Evolutionary conservation across 371 early-diverging fungal genomes (phyloP), one percentile per base, ranked within the genome.

Genomic region (Rhizomucor miehei): DNA sequence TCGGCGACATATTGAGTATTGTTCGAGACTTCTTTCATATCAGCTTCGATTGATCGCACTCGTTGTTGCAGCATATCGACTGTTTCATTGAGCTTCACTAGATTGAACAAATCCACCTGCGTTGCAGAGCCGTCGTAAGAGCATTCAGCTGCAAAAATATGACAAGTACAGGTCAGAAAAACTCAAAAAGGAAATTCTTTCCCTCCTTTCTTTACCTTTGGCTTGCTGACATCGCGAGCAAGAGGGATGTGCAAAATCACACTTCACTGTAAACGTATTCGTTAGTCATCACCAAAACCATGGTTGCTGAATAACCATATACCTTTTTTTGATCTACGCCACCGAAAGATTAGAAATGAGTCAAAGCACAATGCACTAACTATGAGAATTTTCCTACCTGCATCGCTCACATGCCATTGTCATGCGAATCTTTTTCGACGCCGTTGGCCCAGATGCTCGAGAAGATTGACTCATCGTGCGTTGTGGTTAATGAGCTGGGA

Each of bases 401-500:
- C 78, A 78, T 23, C 78, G 67, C 25, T 78, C 78, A 59, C 78
- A 78, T 13, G 78, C 78, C 71, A 78, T 67, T 29, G 78, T 78
- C 78, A 78, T 78, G 52, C 78, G 56, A 24, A 78, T 63, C 37
- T 70, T 65, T 53, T 77, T 77, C 6, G 77, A 57, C 20, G 57
- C 51, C 5, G 51, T 45, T 2, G 57, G 29, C 19, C 57, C 57
- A 25, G 51, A 19, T 43, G 44, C 25, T n/a, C 47, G 25, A 19
- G 46, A 37, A 14, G 47, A 37, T 29, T 29, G 29, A 29, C 29
- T 29, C 29, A 29, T 29, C 8, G 29, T 8, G 29, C 8, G 29
- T 8, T 29, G 5, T 8, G 8, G 8, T 29, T 8, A 8, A 8
- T 29, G 29, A 5, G 29, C 8, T 29, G 29, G 3, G 8, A 29